A percentile compares a stretch with the other conserved stretches of the same genome.
Evolutionary conservation across 352 stramenopile species (phyloP).

Genomic region (Blastocystis hominis): DNA sequence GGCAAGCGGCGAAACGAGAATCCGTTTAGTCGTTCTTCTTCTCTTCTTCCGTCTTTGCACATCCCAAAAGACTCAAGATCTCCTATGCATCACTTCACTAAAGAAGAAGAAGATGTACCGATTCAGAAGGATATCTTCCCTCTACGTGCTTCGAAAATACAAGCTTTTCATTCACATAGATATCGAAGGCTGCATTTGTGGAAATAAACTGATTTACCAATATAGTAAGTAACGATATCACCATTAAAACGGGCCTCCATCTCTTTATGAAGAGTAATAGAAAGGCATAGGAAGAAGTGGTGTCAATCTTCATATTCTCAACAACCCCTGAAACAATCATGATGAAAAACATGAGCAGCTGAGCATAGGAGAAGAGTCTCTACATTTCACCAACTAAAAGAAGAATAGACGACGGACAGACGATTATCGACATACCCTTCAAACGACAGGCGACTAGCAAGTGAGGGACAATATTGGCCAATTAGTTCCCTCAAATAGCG

Average conservation of each 20-base stretch:
- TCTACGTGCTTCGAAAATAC: neutral
- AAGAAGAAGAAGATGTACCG: neutral
- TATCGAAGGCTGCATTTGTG: neutral
- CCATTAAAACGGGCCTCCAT: neutral
- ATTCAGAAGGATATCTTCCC: neutral
- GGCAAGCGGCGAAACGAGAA: neutral
- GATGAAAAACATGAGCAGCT: neutral
- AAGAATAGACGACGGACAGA: neutral
- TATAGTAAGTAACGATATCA: neutral
- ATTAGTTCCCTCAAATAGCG: slow-evolving; percentile 9
- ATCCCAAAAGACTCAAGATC: neutral
- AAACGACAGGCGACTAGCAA: neutral
- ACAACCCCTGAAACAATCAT: neutral
- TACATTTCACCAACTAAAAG: neutral
- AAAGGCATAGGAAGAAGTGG: neutral
- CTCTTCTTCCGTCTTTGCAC: neutral
- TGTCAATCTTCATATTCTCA: neutral
- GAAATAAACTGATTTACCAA: neutral
- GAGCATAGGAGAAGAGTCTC: neutral
- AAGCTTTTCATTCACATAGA: slow-evolving; percentile 30
- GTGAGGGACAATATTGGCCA: slow-evolving; percentile 35
- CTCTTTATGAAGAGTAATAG: neutral
- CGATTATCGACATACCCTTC: slow-evolving; percentile 5
- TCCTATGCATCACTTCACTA: slow-evolving; percentile 1
- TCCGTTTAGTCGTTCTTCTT: neutral